phyloP scores from a whole-genome alignment of 2,329 filamentous ascomycete species.

The Bisporella sp. region DNA sequence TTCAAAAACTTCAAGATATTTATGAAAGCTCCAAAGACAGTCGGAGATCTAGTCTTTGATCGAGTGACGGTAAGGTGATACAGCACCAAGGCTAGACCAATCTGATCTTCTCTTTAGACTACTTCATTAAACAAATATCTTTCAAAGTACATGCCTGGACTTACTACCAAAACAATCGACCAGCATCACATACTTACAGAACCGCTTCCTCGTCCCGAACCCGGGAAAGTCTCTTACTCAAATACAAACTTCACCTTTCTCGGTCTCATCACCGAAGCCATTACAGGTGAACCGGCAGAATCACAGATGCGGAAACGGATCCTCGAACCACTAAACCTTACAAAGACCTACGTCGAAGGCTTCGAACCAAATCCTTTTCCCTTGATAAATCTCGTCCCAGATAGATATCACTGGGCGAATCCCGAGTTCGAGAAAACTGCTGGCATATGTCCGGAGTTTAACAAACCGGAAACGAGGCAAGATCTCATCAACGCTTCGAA shows the following conservation, averaged over 20 bases:
- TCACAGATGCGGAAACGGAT: conserved; percentile 6
- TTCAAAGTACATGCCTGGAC: conserved; percentile 84
- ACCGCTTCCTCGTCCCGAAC: not conserved
- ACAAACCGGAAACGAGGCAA: not conserved
- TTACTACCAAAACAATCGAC: conserved; percentile 67
- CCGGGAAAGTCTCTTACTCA: conserved; percentile 3
- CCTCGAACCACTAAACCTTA: conserved; percentile 4
- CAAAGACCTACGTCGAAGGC: conserved; percentile 8
- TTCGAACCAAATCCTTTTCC: conserved; percentile 1
- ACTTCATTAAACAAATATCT: conserved; percentile 96
- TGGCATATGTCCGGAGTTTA: conserved; percentile 8
- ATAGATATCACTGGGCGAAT: conserved; percentile 11
- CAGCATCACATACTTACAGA: not conserved
- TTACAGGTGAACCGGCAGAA: conserved; percentile 5
- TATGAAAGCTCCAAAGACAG: conserved; percentile 88
- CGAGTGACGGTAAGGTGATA: conserved; percentile 55
- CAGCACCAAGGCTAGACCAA: too few species aligned
- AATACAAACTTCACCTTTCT: conserved; percentile 8
- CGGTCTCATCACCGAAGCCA: conserved; percentile 7
- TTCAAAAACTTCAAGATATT: conserved; percentile 99
- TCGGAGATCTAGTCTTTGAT: conserved; percentile 97
- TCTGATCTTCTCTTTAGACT: conserved; percentile 46
- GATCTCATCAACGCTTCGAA: conserved; percentile 7
- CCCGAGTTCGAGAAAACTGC: conserved; percentile 5
- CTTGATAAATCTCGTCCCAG: not conserved